Conservation (phyloP, 129 eudicot species). For the Centrapalus pauciflorus region DNA sequence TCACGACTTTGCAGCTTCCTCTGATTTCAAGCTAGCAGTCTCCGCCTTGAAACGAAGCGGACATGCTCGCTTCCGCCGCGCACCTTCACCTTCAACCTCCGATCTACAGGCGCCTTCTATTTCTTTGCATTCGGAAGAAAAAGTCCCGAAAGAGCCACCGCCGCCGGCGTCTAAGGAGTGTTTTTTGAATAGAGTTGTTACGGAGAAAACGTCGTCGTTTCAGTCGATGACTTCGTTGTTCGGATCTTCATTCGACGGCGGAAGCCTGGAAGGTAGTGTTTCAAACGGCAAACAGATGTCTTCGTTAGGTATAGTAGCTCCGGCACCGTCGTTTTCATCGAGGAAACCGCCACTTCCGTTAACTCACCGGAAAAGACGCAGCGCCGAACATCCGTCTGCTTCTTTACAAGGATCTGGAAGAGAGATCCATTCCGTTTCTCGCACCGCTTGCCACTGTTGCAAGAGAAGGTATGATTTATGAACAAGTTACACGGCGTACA, state of each 20-base stretch:
- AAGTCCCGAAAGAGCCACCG: neutral
- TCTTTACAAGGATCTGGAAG: constrained; percentile 21
- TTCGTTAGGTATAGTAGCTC: constrained; percentile 22
- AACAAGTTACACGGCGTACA: neutral
- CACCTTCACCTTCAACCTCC: constrained; percentile 15
- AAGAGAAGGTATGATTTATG: constrained; percentile 64
- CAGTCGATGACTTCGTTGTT: constrained; percentile 47
- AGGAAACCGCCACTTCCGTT: constrained; percentile 58
- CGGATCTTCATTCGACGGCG: constrained; percentile 49
- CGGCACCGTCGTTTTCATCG: constrained; percentile 44
- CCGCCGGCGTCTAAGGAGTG: constrained; percentile 2
- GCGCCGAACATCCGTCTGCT: constrained; percentile 27
- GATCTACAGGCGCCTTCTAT: constrained; percentile 19
- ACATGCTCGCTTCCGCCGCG: constrained; percentile 81
- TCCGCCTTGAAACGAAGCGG: constrained; percentile 54
- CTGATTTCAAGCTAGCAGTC: constrained; percentile 30
- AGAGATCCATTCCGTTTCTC: constrained; percentile 15
- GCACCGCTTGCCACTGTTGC: constrained; percentile 38
- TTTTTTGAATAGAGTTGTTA: constrained; percentile 11
- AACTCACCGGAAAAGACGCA: constrained; percentile 41
- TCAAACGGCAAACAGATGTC: constrained; percentile 47
- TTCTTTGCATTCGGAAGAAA: constrained; percentile 14
- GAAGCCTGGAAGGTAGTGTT: constrained; percentile 48
- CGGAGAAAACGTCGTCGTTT: constrained; percentile 30
- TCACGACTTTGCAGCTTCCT: constrained; percentile 34